phyloP scores from a whole-genome alignment of 1,284 basidiomycete genomes.

The Trichosporon ovoides region DNA sequence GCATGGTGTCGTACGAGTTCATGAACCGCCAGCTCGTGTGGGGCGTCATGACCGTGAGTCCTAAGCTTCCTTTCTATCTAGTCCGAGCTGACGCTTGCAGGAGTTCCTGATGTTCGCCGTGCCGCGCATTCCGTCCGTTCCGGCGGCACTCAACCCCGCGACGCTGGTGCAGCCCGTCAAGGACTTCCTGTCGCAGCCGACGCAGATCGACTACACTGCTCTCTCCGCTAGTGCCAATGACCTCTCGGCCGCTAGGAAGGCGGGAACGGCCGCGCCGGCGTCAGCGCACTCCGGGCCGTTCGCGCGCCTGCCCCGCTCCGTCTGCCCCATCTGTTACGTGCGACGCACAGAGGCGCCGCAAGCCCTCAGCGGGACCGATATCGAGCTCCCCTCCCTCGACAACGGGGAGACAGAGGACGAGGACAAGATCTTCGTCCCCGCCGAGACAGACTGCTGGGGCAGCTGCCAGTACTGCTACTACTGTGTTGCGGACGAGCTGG shows the following conservation, averaged over 20 bases:
- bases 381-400: constrained; percentile 15
- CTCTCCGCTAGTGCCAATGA: constrained; percentile 6
- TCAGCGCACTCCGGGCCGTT: constrained; percentile 37
- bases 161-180: constrained; percentile 38
- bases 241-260: constrained; percentile 16
- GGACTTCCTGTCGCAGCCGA: constrained; percentile 25
- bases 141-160: constrained; percentile 55
- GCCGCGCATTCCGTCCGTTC: constrained; percentile 67
- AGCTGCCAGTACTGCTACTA: constrained; percentile 82
- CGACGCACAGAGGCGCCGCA: constrained; percentile 26
- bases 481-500: constrained; percentile 72
- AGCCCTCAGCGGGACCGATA: constrained; percentile 24
- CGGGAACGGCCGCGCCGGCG: constrained; percentile 4
- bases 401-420: constrained; percentile 24
- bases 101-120: constrained; percentile 93
- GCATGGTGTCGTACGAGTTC: constrained; percentile 94
- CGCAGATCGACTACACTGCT: constrained; percentile 30
- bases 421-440: constrained; percentile 42
- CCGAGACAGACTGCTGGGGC: constrained; percentile 51
- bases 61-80: too few species aligned
- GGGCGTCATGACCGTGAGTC: constrained; percentile 88
- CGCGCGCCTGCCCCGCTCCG: constrained; percentile 38
- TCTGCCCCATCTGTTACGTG: constrained; percentile 51
- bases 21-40: constrained; percentile 99
- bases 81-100: constrained; percentile 55